Evolutionary conservation across 306 rosid species (phyloP).

Genomic region (Glycine tomentella): DNA sequence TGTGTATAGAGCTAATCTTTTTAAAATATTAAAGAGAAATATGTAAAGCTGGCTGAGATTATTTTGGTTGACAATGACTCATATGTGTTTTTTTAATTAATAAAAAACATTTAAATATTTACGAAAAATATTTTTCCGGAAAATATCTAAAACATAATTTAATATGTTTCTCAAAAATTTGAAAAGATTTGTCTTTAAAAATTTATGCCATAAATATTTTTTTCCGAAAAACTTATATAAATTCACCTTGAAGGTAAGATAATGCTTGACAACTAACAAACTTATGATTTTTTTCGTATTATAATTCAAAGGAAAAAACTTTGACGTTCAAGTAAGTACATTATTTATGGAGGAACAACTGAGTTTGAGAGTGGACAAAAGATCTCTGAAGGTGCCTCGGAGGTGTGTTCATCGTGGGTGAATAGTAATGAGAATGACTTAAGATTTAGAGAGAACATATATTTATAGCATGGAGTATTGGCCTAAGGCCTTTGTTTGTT

Average conservation of each 20-base stretch:
- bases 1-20: neutral
- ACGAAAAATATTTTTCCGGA: neutral
- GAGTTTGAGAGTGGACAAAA: too few species aligned
- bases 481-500: too few species aligned
- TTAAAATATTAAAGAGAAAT: too few species aligned
- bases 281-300: neutral
- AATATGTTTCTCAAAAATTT: neutral
- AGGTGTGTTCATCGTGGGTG: too few species aligned
- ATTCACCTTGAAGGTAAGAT: neutral
- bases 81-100: neutral
- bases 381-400: too few species aligned
- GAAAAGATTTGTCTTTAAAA: neutral
- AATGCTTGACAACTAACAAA: neutral
- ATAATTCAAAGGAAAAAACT: too few species aligned
- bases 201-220: neutral
- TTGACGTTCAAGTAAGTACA: too few species aligned
- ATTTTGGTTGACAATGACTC: neutral
- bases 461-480: too few species aligned
- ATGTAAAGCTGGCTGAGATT: neutral
- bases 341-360: too few species aligned
- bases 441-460: too few species aligned
- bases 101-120: neutral
- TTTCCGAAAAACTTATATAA: neutral
- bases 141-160: neutral
- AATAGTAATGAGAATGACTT: too few species aligned